Percentiles rank a stretch among this genome's conserved stretches.
phyloP scores from a whole-genome alignment of 2,329 filamentous ascomycete species.

The Exophiala lecanii-corni region DNA sequence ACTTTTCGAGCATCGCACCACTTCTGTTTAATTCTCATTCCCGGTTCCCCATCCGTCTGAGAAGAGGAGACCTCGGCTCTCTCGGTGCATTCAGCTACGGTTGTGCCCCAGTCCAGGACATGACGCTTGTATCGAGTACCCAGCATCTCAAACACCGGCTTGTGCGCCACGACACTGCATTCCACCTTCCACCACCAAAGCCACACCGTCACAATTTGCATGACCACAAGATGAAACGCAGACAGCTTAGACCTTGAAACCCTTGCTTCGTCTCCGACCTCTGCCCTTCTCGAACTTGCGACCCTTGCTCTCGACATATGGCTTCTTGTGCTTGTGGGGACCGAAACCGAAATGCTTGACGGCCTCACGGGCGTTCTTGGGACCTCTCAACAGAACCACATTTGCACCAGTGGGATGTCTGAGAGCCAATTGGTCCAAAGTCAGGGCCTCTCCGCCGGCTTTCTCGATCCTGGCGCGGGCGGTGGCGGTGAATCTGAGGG shows the following conservation, averaged over 20 bases:
- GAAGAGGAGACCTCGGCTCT: no score
- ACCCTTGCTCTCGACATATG: slow-evolving; percentile 95
- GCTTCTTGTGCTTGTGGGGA: slow-evolving; percentile 99
- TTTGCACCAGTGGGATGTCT: slow-evolving; percentile 93
- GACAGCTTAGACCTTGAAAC: slow-evolving; percentile 98
- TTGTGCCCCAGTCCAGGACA: no score
- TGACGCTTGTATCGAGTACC: no score
- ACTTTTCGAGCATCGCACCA: no score
- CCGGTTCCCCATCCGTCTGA: no score
- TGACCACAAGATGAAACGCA: no score
- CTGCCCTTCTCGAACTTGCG: slow-evolving; percentile 99
- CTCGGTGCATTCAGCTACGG: no score
- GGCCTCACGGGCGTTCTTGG: slow-evolving; percentile 97
- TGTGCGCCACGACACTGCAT: no score
- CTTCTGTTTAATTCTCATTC: no score
- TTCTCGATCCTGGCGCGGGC: slow-evolving; percentile 89
- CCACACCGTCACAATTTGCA: no score
- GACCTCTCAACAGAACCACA: slow-evolving; percentile 93
- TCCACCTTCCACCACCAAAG: no score
- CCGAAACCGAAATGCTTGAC: slow-evolving; percentile 99
- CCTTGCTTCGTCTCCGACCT: slow-evolving; percentile 95
- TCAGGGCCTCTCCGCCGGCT: slow-evolving; percentile 91
- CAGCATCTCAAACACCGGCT: no score
- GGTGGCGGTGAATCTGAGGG: slow-evolving; percentile 93
- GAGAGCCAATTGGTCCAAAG: slow-evolving; percentile 94